Percentiles rank a stretch among this genome's conserved stretches.
Evolutionary conservation across 805 yeast species (phyloP).

Genomic region (Metschnikowia kunwiensis): DNA sequence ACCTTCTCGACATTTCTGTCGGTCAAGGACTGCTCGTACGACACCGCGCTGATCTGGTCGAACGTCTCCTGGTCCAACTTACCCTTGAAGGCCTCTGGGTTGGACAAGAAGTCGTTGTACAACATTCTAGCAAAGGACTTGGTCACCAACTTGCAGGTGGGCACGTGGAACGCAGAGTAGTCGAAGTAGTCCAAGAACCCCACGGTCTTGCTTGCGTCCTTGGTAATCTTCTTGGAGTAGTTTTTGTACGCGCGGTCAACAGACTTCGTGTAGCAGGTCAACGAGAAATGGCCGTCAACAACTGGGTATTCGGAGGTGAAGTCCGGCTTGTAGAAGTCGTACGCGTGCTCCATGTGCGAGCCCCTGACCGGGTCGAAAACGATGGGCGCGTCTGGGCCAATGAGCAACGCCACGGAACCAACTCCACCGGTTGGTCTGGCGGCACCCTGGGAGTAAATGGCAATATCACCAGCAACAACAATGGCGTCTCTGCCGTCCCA

Average conservation of each 20-base stretch:
- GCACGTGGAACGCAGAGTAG: conserved; percentile 95
- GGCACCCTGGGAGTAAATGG: conserved; percentile 93
- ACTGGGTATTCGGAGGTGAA: conserved; percentile 94
- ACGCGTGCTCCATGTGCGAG: conserved; percentile 92
- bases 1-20: conserved; percentile 83
- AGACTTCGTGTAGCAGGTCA: conserved; percentile 91
- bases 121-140: conserved; percentile 90
- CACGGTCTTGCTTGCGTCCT: conserved; percentile 47
- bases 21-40: conserved; percentile 73
- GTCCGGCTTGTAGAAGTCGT: conserved; percentile 98
- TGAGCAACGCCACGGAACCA: conserved; percentile 89
- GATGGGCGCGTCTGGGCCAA: conserved; percentile 97
- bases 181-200: conserved; percentile 73
- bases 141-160: conserved; percentile 91
- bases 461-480: conserved; percentile 97
- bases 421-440: conserved; percentile 99
- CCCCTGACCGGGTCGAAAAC: conserved; percentile 90
- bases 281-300: conserved; percentile 95
- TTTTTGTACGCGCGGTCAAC: conserved; percentile 80
- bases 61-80: conserved; percentile 49
- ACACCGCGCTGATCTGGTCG: conserved; percentile 47
- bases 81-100: conserved; percentile 56
- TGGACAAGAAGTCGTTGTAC: conserved; percentile 79
- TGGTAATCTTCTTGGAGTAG: conserved; percentile 69
- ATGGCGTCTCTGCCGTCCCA: conserved; percentile 99